These are phyloP conservation scores for Shiraia sp. DNA, from an alignment of 2,329 filamentous ascomycete genomes.

Conservation along the genomic window DNA sequence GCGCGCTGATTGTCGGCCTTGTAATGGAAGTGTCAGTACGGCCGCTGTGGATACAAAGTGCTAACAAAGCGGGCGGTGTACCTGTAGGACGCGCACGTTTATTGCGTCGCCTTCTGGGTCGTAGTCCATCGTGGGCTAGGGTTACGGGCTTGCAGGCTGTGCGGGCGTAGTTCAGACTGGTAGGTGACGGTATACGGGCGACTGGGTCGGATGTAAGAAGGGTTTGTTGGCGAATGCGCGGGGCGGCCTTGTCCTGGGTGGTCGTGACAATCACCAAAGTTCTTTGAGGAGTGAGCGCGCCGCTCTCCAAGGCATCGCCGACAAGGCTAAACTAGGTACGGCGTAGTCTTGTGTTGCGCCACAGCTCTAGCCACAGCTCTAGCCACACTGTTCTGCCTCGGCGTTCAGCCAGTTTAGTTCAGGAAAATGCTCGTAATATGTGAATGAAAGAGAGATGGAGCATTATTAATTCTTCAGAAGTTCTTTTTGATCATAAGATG, in stretches of 20 bases:
- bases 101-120: conserved; percentile 52
- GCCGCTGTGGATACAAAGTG: conserved; percentile 3
- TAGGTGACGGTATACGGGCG: conserved; percentile 20
- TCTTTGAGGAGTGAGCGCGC: conserved; percentile 26
- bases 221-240: conserved; percentile 24
- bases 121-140: conserved; percentile 52
- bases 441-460: too few species aligned
- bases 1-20: conserved; percentile 81
- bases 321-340: conserved; percentile 1
- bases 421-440: conserved; percentile 2
- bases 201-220: conserved; percentile 15
- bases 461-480: too few species aligned
- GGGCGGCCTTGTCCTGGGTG: conserved; percentile 19
- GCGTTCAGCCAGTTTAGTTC: background rate
- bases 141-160: conserved; percentile 13
- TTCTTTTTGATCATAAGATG: background rate
- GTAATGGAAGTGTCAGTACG: conserved; percentile 24
- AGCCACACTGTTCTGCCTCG: conserved; percentile 2
- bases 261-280: conserved; percentile 13
- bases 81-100: conserved; percentile 45
- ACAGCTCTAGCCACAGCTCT: background rate
- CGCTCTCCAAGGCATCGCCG: conserved; percentile 6
- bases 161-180: conserved; percentile 5
- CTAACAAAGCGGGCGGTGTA: conserved; percentile 30
- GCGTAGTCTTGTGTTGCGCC: conserved; percentile 11